Base-by-base conservation (phyloP, 2,329 filamentous ascomycete species). In the Colletotrichum somersetense region DNA sequence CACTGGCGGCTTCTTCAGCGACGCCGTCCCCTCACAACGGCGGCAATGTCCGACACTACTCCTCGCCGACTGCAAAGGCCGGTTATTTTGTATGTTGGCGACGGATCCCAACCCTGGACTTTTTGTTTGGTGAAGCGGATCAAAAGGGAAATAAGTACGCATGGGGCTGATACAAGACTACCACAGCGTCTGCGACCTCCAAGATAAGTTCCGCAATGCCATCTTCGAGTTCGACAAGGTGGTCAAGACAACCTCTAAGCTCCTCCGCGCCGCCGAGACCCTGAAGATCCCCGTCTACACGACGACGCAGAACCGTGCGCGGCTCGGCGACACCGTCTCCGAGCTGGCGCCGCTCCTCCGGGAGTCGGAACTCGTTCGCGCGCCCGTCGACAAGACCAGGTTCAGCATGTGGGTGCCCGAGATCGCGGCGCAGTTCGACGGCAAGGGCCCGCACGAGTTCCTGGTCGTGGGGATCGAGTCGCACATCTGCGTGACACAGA, bases 401-500 rank as follows among this genome's bases (percentile, higher is more conserved):
- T 98, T 98, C 86, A 94, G 91, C 79, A 98, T 98, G 95, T 88
- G 90, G 80, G 90, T 92, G 2, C 92, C 94, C 0, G 86, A 91
- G 50, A 84, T 97, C 55, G 83, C 86, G 35, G 76, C 82, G 5
- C 76, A 78, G 26, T 77, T 81, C 70, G 74, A 76, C 74, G 44
- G 77, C 57, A 76, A 82, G 26, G 73, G 78, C 1, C 77, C 81
- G 0, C 79, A 79, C 0, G 88, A 91, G 77, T 88, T 94, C 65
- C 92, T 93, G 67, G 90, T 98, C 74, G 92, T 97, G 20, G 96
- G 96, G 48, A 97, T 98, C 79, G 96, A 98, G 83, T 89, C 90
- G 52, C 96, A 98, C 83, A 96, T 98, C 80, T 98, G 96, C 85
- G 91, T 98, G 40, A 95, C 94, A 73, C 96, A 98, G 86, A 98